Conservation (phyloP, 1,284 basidiomycete genomes). For the Schizophyllum amplum region DNA sequence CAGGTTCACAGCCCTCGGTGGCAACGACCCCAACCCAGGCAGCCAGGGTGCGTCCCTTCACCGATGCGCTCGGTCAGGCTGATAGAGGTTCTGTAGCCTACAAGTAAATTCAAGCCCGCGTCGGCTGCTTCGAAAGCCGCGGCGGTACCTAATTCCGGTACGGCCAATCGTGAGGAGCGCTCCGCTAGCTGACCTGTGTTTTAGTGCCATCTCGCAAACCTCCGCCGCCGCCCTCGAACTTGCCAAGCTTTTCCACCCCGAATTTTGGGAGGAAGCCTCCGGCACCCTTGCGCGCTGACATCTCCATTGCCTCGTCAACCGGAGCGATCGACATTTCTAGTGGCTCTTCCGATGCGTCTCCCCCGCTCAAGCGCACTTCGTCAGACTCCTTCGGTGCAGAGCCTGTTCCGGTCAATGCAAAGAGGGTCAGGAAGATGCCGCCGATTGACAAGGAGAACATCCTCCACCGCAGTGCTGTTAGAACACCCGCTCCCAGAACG, state of each 20-base stretch:
- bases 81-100: slow-evolving; percentile 2
- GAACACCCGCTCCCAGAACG: slow-evolving; percentile 8
- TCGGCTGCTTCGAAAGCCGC: slow-evolving; percentile 6
- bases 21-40: neutral
- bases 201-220: neutral
- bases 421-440: slow-evolving; percentile 29
- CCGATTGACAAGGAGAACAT: slow-evolving; percentile 30
- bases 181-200: too few relatives aligned
- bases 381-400: slow-evolving; percentile 26
- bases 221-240: slow-evolving; percentile 13
- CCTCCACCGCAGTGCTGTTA: slow-evolving; percentile 5
- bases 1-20: neutral
- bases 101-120: slow-evolving; percentile 31
- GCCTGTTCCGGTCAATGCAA: slow-evolving; percentile 26
- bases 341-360: slow-evolving; percentile 26
- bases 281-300: slow-evolving; percentile 10
- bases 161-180: too few relatives aligned
- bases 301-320: slow-evolving; percentile 10
- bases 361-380: slow-evolving; percentile 35
- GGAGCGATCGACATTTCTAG: slow-evolving; percentile 32
- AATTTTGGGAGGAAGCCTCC: slow-evolving; percentile 24
- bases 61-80: neutral
- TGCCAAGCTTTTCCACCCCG: slow-evolving; percentile 35
- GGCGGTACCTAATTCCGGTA: slow-evolving; percentile 7
- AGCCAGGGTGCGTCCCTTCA: neutral